phyloP scores from a whole-genome alignment of 495 filamentous ascomycete genomes.

The Halenospora varia region DNA sequence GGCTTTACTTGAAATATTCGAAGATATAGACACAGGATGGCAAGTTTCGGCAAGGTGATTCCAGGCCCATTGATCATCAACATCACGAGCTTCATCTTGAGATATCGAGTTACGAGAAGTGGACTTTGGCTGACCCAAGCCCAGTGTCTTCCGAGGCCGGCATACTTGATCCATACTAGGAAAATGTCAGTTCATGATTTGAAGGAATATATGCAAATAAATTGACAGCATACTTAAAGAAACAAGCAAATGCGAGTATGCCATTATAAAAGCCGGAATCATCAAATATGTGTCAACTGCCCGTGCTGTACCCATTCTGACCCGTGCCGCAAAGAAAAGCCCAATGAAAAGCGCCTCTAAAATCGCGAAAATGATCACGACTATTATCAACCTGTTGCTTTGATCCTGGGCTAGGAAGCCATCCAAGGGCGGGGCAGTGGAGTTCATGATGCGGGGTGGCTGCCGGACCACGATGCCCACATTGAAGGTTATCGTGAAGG shows the following conservation, averaged over 20 bases:
- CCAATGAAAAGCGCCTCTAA: not conserved
- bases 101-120: not conserved
- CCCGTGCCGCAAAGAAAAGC: not conserved
- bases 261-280: not conserved
- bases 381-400: too few relatives aligned
- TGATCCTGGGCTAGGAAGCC: too few relatives aligned
- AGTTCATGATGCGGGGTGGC: too few relatives aligned
- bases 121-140: not conserved
- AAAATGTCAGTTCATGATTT: not conserved
- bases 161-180: not conserved
- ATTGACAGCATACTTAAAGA: not conserved
- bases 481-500: too few relatives aligned
- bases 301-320: not conserved
- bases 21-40: not conserved
- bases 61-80: not conserved
- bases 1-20: not conserved
- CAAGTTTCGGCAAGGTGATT: not conserved
- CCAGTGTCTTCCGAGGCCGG: not conserved
- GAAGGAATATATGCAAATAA: not conserved
- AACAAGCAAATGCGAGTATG: not conserved
- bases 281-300: not conserved
- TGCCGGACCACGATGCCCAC: too few relatives aligned
- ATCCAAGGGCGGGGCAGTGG: too few relatives aligned
- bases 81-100: not conserved
- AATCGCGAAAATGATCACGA: constrained; percentile 18